A percentile compares a stretch with the other conserved stretches of the same genome.
These are phyloP conservation scores for Apiosordaria backusii DNA, from an alignment of 495 filamentous ascomycete genomes.

Conservation along the genomic window DNA sequence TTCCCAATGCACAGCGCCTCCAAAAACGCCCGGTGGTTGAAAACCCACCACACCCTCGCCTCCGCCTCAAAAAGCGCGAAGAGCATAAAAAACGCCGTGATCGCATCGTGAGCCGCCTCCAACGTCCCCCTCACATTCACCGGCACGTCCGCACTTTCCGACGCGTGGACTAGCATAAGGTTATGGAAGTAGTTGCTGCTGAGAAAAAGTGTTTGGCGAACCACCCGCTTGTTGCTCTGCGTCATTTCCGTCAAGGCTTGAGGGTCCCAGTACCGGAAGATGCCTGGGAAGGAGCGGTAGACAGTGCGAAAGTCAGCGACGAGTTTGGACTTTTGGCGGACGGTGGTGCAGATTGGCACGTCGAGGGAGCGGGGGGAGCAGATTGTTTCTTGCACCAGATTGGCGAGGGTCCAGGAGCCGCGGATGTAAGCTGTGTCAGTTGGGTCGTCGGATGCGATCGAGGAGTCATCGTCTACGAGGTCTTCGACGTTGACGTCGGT, in stretches of 20 bases:
- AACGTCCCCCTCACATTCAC: constrained; percentile 63
- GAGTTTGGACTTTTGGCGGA: constrained; percentile 57
- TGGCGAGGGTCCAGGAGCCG: constrained; percentile 68
- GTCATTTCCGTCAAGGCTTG: constrained; percentile 49
- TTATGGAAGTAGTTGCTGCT: constrained; percentile 71
- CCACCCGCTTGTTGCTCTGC: constrained; percentile 52
- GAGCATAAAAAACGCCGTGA: constrained; percentile 62
- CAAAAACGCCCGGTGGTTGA: constrained; percentile 68
- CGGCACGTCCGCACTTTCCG: constrained; percentile 56
- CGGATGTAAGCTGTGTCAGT: constrained; percentile 65
- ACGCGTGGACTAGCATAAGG: constrained; percentile 64
- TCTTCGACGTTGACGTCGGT: constrained; percentile 67
- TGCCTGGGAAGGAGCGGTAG: constrained; percentile 59
- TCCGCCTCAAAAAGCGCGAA: constrained; percentile 59
- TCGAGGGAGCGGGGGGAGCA: constrained; percentile 64
- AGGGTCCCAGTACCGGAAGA: constrained; percentile 59
- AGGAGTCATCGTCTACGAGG: constrained; percentile 49
- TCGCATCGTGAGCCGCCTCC: constrained; percentile 63
- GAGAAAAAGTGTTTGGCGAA: constrained; percentile 65
- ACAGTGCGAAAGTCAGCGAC: constrained; percentile 58
- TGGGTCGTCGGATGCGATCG: constrained; percentile 46
- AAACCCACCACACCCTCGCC: constrained; percentile 73
- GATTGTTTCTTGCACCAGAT: constrained; percentile 65
- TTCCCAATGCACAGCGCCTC: constrained; percentile 57
- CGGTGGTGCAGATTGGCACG: constrained; percentile 57